Evolutionary conservation across 495 filamentous ascomycete species (phyloP).

Genomic region (Immersiella caudata): DNA sequence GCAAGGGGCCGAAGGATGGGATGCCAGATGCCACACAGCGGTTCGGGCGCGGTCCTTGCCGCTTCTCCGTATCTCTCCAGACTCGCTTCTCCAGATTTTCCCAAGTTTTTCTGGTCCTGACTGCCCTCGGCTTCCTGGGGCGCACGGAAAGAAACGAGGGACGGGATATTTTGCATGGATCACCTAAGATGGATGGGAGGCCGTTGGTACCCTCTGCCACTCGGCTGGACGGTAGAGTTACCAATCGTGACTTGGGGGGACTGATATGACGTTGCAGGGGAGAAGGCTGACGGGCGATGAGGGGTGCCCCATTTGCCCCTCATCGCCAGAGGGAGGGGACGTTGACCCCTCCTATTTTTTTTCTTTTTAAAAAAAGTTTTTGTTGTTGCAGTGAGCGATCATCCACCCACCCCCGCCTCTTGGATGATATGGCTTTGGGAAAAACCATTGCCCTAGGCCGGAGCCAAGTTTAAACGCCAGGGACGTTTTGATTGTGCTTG

Average conservation of each 20-base stretch:
- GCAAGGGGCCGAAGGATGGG: constrained; percentile 5
- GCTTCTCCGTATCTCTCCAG: neutral
- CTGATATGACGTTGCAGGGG: constrained; percentile 24
- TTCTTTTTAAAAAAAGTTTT: constrained; percentile 4
- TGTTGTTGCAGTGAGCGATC: neutral
- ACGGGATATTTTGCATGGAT: constrained; percentile 14
- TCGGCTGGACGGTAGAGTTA: constrained; percentile 15
- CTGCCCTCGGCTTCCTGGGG: neutral
- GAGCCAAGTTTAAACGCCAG: neutral
- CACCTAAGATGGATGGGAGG: neutral
- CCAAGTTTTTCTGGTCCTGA: neutral
- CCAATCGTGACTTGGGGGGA: constrained; percentile 8
- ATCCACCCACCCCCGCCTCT: neutral
- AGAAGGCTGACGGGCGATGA: constrained; percentile 15
- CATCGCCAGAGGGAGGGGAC: neutral
- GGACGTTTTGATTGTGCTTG: neutral
- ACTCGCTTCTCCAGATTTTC: neutral
- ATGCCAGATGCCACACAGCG: constrained; percentile 2
- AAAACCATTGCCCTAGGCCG: neutral
- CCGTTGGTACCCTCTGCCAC: neutral
- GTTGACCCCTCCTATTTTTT: constrained; percentile 17
- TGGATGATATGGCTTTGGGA: neutral
- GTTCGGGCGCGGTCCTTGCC: constrained; percentile 16
- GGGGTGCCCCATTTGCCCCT: constrained; percentile 14
- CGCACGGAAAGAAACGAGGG: neutral